Base-by-base conservation (phyloP, 169 alveolate species). In the Ichthyophthirius multifiliis region DNA sequence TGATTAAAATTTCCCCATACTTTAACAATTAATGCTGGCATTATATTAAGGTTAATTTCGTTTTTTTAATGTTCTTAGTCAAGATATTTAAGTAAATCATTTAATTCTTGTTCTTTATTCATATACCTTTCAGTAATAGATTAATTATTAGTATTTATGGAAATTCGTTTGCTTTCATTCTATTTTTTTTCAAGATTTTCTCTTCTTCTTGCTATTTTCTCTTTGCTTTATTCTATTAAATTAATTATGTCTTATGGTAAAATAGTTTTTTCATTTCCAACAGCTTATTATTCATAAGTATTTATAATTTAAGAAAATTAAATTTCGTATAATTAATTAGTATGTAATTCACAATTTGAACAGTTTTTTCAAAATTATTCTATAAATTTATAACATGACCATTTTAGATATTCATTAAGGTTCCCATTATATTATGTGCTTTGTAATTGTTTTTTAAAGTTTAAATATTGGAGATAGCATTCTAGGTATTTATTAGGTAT, bases 1-100 rank as follows among this genome's bases (percentile, higher is more conserved):
- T 74, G 39, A 10, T 81, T 75, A n/a, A 85, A 74, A 27, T 82
- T 76, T 30, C 82, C 80, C 71, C 76, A 84, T 5, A 84, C 46
- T 43, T 78, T 84, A 13, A 71, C 85, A 62, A 74, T 85, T 43
- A 80, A 74, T 3, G 76, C 86, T n/a, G 84, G 85, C 62, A 67
- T 41, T 6, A 34, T 39, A 16, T 35, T 18, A 27, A 67, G 41
- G 41, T 35, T 55, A 75, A 83, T 39, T 75, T 75, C 39, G 45
- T 35, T 31, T 74, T 81, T 41, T 62, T 73, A 18, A 63, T 77
- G 71, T 48, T 71, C 82, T 43, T 47, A 32, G 20, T 46, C 45
- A 2, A 43, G 30, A 64, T 44, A 63, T 63, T 82, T 63, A 31
- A 74, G 74, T 10, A 74, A 64, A 23, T 64, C 74, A 32, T 41